Percentiles rank a stretch among this genome's conserved stretches.
Conservation (phyloP, 805 yeast genomes). For the Candida odintsovae region DNA sequence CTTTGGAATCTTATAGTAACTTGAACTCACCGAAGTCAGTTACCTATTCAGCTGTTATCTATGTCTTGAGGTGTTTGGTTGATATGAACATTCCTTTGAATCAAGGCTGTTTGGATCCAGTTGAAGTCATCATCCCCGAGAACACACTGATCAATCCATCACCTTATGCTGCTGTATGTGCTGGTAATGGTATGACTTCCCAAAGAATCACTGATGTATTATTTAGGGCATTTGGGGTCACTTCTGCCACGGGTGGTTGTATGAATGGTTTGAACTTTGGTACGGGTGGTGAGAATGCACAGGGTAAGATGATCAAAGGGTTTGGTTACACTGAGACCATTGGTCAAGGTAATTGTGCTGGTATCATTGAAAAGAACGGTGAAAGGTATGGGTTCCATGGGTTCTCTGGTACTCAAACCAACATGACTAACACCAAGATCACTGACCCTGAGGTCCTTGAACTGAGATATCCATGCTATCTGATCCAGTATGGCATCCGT, state of each 20-base stretch:
- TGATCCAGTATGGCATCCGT: constrained; percentile 40
- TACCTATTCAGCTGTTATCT: constrained; percentile 46
- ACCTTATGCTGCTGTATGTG: constrained; percentile 39
- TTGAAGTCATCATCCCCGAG: constrained; percentile 32
- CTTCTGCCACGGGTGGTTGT: constrained; percentile 55
- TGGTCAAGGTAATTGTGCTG: constrained; percentile 53
- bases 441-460: constrained; percentile 53
- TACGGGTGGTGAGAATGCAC: constrained; percentile 33
- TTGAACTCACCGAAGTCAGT: constrained; percentile 53
- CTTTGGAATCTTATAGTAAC: constrained; percentile 45
- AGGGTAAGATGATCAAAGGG: constrained; percentile 38
- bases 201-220: constrained; percentile 51
- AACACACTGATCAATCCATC: constrained; percentile 31
- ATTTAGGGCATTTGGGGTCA: constrained; percentile 47
- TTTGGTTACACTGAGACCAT: constrained; percentile 53
- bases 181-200: constrained; percentile 53
- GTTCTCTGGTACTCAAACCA: constrained; percentile 48
- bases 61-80: constrained; percentile 46
- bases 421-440: constrained; percentile 48
- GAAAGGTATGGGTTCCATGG: constrained; percentile 57
- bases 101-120: constrained; percentile 47
- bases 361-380: constrained; percentile 54
- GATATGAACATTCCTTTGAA: constrained; percentile 50
- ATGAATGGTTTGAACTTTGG: constrained; percentile 56
- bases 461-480: constrained; percentile 44